Evolutionary conservation across 2,329 filamentous ascomycete species (phyloP).

Genomic region (Venturia carpophila): DNA sequence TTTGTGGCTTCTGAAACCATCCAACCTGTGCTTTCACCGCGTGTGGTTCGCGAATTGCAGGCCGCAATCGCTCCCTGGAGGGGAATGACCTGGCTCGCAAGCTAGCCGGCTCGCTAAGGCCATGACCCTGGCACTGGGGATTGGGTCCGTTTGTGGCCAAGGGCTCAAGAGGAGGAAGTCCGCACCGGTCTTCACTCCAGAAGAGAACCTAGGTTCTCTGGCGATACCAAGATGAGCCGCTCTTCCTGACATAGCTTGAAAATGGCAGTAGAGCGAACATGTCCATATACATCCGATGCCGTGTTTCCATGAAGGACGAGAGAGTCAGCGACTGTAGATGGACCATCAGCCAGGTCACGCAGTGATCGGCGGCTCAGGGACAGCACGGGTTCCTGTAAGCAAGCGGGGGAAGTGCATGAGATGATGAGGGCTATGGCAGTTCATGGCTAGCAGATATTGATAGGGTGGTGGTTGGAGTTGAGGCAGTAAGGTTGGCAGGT

Average conservation of each 20-base stretch:
- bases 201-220: background rate
- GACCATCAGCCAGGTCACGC: background rate
- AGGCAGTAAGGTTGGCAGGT: background rate
- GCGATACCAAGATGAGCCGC: background rate
- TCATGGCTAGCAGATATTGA: background rate
- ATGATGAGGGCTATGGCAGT: background rate
- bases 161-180: too few species aligned
- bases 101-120: background rate
- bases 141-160: conserved; percentile 1
- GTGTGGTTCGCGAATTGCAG: background rate
- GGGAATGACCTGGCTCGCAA: background rate
- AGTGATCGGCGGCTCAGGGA: background rate
- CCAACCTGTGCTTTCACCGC: background rate
- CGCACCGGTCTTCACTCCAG: too few species aligned
- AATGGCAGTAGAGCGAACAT: background rate
- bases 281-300: too few species aligned
- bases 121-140: background rate
- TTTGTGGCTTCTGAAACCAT: background rate
- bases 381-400: too few species aligned
- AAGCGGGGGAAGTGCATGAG: background rate
- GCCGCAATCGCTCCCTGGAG: background rate
- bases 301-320: too few species aligned
- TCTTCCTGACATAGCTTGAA: too few species aligned
- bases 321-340: background rate
- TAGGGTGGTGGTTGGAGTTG: conserved; percentile 5